A percentile compares a stretch with the other conserved stretches of the same genome.
Evolutionary conservation across 2,329 filamentous ascomycete species (phyloP).

Genomic region (Xenoacremonium recifei): DNA sequence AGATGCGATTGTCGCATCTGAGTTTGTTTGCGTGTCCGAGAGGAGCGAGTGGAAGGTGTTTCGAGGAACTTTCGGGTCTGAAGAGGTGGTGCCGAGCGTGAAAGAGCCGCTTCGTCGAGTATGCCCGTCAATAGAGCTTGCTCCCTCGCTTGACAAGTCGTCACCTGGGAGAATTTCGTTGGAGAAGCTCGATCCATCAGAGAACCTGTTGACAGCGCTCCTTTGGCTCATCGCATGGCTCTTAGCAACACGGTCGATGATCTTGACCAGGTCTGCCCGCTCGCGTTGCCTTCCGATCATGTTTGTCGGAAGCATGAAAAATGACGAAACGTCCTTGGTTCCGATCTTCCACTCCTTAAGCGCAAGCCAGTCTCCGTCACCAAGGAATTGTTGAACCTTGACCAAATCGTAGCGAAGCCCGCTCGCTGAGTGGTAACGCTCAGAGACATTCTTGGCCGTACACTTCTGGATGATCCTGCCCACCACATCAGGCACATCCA

Average conservation of each 20-base stretch:
- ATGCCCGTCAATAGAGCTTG: conserved; percentile 55
- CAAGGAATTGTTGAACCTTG: conserved; percentile 70
- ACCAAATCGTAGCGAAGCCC: conserved; percentile 80
- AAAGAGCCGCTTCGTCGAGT: conserved; percentile 50
- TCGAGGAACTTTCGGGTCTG: conserved; percentile 40
- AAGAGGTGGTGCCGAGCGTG: conserved; percentile 41
- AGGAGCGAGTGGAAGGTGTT: conserved; percentile 40
- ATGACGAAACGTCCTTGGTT: conserved; percentile 85
- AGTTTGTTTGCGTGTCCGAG: conserved; percentile 40
- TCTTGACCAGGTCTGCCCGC: conserved; percentile 64
- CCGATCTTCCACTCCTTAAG: conserved; percentile 75
- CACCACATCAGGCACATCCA: conserved; percentile 82
- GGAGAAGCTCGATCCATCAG: conserved; percentile 54
- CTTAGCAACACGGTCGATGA: conserved; percentile 75
- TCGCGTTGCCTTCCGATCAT: conserved; percentile 81
- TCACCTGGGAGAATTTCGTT: conserved; percentile 47
- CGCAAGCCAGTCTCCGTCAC: conserved; percentile 69
- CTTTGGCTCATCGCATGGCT: conserved; percentile 54
- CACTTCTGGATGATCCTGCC: conserved; percentile 86
- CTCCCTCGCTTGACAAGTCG: conserved; percentile 59
- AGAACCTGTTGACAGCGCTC: conserved; percentile 44
- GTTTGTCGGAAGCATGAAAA: conserved; percentile 78
- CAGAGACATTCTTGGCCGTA: conserved; percentile 82
- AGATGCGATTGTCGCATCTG: conserved; percentile 48
- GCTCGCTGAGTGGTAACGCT: conserved; percentile 86